These are phyloP conservation scores for Xylariales sp. DNA, from an alignment of 2,329 filamentous ascomycete species.

Conservation along the genomic window DNA sequence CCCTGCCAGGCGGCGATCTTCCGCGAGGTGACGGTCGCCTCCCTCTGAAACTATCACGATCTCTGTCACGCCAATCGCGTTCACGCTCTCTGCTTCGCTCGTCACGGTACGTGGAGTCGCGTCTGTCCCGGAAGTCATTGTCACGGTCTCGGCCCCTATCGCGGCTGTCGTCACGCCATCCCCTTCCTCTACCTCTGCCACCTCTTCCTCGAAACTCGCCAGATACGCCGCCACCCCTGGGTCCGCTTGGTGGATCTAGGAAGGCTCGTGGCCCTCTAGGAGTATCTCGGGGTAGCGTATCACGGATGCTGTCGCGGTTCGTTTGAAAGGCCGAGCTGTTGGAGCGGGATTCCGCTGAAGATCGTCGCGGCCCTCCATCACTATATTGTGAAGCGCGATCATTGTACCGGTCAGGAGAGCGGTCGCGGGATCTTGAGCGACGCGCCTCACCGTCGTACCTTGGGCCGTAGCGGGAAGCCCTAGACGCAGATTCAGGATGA, in stretches of 20 bases:
- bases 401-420: conserved; percentile 62
- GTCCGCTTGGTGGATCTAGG: conserved; percentile 63
- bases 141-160: conserved; percentile 58
- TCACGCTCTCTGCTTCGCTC: conserved; percentile 57
- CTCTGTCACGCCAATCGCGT: conserved; percentile 45
- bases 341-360: conserved; percentile 52
- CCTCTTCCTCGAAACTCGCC: conserved; percentile 61
- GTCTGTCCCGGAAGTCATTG: conserved; percentile 52
- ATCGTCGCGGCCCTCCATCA: conserved; percentile 65
- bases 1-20: conserved; percentile 60
- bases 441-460: conserved; percentile 59
- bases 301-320: conserved; percentile 54
- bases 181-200: conserved; percentile 45
- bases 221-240: conserved; percentile 61
- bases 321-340: conserved; percentile 57
- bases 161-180: conserved; percentile 59
- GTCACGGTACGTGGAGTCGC: conserved; percentile 49
- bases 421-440: conserved; percentile 63
- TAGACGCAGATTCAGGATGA: conserved; percentile 17
- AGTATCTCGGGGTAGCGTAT: conserved; percentile 60
- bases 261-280: conserved; percentile 79
- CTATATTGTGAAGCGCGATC: conserved; percentile 50
- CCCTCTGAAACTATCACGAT: conserved; percentile 50
- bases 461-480: conserved; percentile 52
- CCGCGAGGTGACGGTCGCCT: conserved; percentile 57